Conservation (phyloP, 306 rosid genomes). For the Potentilla sterilis region DNA sequence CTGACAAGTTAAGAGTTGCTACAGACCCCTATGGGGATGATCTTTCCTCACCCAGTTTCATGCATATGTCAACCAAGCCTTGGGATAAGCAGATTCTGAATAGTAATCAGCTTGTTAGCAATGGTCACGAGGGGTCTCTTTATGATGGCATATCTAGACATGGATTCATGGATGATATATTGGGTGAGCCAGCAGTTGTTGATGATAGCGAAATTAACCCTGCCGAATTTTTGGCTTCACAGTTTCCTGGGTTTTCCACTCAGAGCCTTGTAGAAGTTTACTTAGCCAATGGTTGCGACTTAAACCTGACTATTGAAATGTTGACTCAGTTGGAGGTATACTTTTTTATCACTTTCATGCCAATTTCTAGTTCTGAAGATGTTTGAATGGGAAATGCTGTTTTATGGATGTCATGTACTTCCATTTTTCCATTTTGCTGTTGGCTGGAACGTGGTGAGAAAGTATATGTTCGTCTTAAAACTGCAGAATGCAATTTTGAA, state of each 20-base stretch:
- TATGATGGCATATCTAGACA: slow-evolving; percentile 61
- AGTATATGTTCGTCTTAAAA: background rate
- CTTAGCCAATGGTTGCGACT: slow-evolving; percentile 77
- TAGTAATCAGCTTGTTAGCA: slow-evolving; percentile 44
- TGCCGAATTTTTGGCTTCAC: slow-evolving; percentile 71
- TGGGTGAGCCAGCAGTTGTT: slow-evolving; percentile 52
- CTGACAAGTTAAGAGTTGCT: slow-evolving; percentile 62
- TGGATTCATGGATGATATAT: slow-evolving; percentile 57
- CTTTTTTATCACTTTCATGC: slow-evolving; percentile 18
- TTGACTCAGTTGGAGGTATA: slow-evolving; percentile 93
- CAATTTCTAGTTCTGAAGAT: background rate
- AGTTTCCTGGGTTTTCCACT: slow-evolving; percentile 89
- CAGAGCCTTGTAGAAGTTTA: slow-evolving; percentile 91
- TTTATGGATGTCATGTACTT: background rate
- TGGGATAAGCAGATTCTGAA: slow-evolving; percentile 68
- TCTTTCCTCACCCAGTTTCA: slow-evolving; percentile 52
- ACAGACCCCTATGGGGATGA: slow-evolving; percentile 62
- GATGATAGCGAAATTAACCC: slow-evolving; percentile 71
- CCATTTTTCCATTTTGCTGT: background rate
- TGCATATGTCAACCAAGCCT: slow-evolving; percentile 55
- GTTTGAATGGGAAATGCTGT: background rate
- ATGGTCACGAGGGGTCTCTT: slow-evolving; percentile 49
- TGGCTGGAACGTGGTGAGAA: background rate
- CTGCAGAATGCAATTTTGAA: background rate
- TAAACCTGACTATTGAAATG: slow-evolving; percentile 84